A percentile compares a stretch with the other conserved stretches of the same genome.
Evolutionary conservation across 192 early-diverging fungal genomes (phyloP).

Genomic region (Coemansia pectinata): DNA sequence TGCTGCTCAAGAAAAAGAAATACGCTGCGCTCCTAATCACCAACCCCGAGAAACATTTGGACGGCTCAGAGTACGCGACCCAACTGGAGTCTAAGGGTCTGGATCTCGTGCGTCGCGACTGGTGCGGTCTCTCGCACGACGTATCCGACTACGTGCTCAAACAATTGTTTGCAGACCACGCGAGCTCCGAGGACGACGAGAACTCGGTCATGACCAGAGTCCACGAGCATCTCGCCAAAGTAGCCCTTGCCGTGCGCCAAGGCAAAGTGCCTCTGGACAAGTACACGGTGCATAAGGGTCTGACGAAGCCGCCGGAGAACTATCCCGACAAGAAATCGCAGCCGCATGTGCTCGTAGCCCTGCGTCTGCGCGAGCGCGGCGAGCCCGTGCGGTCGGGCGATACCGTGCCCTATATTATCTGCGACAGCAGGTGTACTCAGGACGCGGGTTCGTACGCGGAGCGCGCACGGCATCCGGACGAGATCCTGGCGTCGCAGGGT

Average conservation of each 20-base stretch:
- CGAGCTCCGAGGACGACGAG: conserved; percentile 43
- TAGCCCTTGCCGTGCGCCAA: conserved; percentile 71
- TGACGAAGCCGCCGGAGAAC: conserved; percentile 89
- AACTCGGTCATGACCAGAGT: conserved; percentile 78
- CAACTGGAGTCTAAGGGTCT: conserved; percentile 89
- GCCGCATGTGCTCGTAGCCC: conserved; percentile 95
- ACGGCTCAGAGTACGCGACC: conserved; percentile 10
- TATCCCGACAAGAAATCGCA: conserved; percentile 87
- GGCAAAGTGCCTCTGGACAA: conserved; percentile 75
- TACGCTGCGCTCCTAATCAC: conserved; percentile 83
- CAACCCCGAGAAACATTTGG: conserved; percentile 56
- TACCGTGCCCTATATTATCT: conserved; percentile 92
- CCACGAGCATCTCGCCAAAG: conserved; percentile 67
- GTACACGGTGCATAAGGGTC: conserved; percentile 90
- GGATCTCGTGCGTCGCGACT: conserved; percentile 95
- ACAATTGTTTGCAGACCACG: conserved; percentile 59
- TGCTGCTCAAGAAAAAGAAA: conserved; percentile 97
- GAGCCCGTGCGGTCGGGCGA: conserved; percentile 75
- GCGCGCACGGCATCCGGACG: conserved; percentile 84
- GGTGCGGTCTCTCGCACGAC: conserved; percentile 93
- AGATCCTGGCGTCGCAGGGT: conserved; percentile 58
- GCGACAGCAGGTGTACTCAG: conserved; percentile 48
- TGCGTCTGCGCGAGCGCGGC: conserved; percentile 74
- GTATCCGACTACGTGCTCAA: conserved; percentile 76
- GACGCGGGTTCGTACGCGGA: conserved; percentile 60